Evolutionary conservation across 768 basidiomycete species (phyloP), one percentile per base, ranked within the genome.

Genomic region (Collybia sp.): DNA sequence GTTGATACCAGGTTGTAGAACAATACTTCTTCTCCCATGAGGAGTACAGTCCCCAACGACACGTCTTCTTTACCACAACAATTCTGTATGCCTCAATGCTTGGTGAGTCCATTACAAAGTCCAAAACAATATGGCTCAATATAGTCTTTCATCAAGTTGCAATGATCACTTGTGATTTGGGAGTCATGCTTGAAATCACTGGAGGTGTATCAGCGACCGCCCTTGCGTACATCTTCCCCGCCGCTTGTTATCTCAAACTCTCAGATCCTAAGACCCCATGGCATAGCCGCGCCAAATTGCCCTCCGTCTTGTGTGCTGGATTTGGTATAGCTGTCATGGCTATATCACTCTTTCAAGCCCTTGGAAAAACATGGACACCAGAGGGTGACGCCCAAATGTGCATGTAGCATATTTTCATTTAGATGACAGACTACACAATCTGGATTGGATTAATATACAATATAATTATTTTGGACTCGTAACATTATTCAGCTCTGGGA

Each of bases 171-270:
- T 96, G 93, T 60, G 95, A 99, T 63, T 77, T 99, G 12, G 96
- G 96, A n/a, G 86, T 97, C 38, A 96, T 95, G 69, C 83, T 99
- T 33, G 96, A 99, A 69, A 88, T 99, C 37, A 94, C 93, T 0
- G 96, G 96, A n/a, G 95, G 95, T n/a, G 77, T 90, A 10, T 90
- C 90, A 12, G 90, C 90, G 5, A 92, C 93, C 0, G 82, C 92
- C 0, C 77, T 97, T 9, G 95, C 95, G 3, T 97, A 85, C 68
- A 93, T 97, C 52, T 93, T 93, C 60, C 88, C 92, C 9, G 85
- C 92, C 0, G 83, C 80, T 2, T 95, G 92, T 62, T 93, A 88
- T 69, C 67, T 90, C 57, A 86, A 86, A 61, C 80, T 95, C 40
- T 60, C 74, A 11, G 77, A 83, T 50, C 63, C 71, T 39, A 63